Evolutionary conservation across 805 yeast genomes (phyloP).

Genomic region (fission yeast (Schizosaccharomyces pombe)): DNA sequence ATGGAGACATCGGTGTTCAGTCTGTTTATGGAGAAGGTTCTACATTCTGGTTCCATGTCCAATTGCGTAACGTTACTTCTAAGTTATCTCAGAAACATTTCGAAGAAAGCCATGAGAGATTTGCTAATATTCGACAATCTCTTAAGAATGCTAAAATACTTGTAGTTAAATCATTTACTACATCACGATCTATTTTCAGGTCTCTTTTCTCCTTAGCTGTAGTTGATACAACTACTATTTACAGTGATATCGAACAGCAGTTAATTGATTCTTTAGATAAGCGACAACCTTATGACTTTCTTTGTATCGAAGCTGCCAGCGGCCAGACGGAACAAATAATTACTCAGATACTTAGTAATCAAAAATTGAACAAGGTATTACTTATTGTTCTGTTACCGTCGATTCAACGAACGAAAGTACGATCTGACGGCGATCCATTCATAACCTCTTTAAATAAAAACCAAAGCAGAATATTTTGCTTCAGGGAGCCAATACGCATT

Average conservation of each 20-base stretch:
- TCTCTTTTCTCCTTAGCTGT: neutral
- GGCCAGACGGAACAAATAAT: neutral
- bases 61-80: neutral
- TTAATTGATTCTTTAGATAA: neutral
- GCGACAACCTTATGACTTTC: neutral
- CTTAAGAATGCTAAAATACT: neutral
- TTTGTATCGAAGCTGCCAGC: neutral
- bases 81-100: neutral
- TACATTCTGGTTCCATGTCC: slow-evolving; percentile 3
- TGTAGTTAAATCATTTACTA: neutral
- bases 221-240: no score
- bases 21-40: slow-evolving; percentile 24
- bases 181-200: neutral
- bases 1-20: slow-evolving; percentile 24
- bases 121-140: neutral
- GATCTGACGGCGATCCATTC: neutral
- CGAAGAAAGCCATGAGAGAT: neutral
- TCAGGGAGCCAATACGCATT: neutral
- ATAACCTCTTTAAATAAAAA: neutral
- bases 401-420: neutral
- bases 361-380: neutral
- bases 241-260: neutral
- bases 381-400: neutral
- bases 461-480: neutral
- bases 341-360: neutral